These are phyloP conservation scores for Gnomoniopsis sp. DNA, from an alignment of 2,329 filamentous ascomycete genomes.

Conservation along the genomic window DNA sequence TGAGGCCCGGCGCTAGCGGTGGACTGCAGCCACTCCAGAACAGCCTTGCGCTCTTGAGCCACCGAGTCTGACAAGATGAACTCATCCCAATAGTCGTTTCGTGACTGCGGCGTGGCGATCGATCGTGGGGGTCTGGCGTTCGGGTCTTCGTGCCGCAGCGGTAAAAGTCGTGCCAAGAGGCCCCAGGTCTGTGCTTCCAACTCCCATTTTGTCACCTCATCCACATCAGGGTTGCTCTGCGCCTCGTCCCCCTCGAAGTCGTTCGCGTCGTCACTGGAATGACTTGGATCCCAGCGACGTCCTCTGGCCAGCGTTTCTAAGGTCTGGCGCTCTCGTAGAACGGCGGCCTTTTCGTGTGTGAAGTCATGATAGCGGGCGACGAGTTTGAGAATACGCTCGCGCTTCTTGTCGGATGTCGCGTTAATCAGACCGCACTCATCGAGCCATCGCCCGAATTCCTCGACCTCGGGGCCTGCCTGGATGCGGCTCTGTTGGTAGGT, in stretches of 20 bases:
- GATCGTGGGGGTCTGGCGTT: slow-evolving; percentile 22
- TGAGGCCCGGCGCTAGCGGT: slow-evolving; percentile 68
- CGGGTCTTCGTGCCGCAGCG: slow-evolving; percentile 58
- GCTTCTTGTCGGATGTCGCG: slow-evolving; percentile 50
- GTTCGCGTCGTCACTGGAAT: slow-evolving; percentile 39
- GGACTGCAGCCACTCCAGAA: slow-evolving; percentile 83
- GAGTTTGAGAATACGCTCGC: slow-evolving; percentile 65
- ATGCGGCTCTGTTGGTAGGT: slow-evolving; percentile 37
- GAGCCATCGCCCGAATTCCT: slow-evolving; percentile 78
- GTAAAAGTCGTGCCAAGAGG: slow-evolving; percentile 71
- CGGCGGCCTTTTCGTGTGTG: slow-evolving; percentile 42
- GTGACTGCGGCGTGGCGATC: slow-evolving; percentile 25
- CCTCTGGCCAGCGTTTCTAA: slow-evolving; percentile 29
- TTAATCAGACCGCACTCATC: slow-evolving; percentile 66
- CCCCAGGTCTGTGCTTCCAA: slow-evolving; percentile 91
- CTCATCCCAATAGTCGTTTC: slow-evolving; percentile 55
- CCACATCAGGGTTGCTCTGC: slow-evolving; percentile 31
- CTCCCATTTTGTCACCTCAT: slow-evolving; percentile 64
- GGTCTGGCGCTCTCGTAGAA: slow-evolving; percentile 39
- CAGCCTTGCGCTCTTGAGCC: slow-evolving; percentile 73
- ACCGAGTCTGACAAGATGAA: slow-evolving; percentile 71
- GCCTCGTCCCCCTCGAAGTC: slow-evolving; percentile 56
- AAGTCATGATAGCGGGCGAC: slow-evolving; percentile 62
- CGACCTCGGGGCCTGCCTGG: slow-evolving; percentile 74
- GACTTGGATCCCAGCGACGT: slow-evolving; percentile 28